Evolutionary conservation across 2,329 filamentous ascomycete genomes (phyloP), one percentile per base, ranked within the genome.

Genomic region (Madurella mycetomatis): DNA sequence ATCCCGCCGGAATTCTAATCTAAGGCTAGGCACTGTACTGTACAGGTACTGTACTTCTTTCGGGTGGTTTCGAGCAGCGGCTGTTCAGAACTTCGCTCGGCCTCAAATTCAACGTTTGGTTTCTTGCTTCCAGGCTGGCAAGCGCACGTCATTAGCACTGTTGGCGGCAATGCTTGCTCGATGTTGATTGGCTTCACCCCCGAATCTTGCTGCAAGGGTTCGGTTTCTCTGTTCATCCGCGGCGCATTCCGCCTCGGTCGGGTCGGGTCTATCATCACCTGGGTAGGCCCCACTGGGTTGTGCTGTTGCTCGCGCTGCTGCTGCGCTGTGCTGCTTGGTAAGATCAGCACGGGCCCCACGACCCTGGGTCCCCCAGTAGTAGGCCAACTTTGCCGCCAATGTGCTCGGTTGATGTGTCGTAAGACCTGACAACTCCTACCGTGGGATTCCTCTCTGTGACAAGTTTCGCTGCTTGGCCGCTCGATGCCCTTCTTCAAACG

Each of bases 371-470:
- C 18, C 34, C 32, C 31, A 47, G 45, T 31, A 47, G 47, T 51
- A 53, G 57, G 59, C 54, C 57, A 53, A 52, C 51, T 58, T 58
- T 56, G 58, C 57, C 58, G 58, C 58, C 56, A 60, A 52, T 49
- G 50, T 54, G 56, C 57, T 55, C 41, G 19, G 13, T 42, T 34
- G 47, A 56, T n/a, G 59, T 63, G 59, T 58, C 58, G 59, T 62
- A 60, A 63, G 55, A 62, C 54, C 40, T 49, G 39, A 47, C 47
- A 42, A 41, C 43, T 41, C 34, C 53, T 58, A 58, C 58, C 41
- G 47, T 47, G 25, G 11, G 48, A 47, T 50, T 39, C 40, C 39
- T 37, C 19, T 25, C 43, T 48, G 37, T 34, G 51, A 42, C 51
- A 25, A 39, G 17, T 30, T 40, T 43, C 44, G 17, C 47, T 41